phyloP scores from a whole-genome alignment of 2,329 filamentous ascomycete genomes.

The Trichoderma sp. region DNA sequence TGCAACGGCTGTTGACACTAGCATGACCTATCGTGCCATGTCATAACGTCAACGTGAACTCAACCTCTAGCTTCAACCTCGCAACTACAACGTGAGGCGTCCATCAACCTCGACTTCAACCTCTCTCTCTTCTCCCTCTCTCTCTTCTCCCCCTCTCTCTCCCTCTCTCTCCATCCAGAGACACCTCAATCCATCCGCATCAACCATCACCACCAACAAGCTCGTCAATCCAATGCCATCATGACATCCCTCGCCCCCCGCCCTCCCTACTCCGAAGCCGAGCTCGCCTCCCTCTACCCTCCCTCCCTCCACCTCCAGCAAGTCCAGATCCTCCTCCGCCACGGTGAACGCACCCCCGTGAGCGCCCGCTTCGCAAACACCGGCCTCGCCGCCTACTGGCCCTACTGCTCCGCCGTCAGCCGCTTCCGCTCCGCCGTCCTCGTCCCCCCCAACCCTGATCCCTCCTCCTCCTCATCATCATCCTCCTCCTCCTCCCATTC shows the following conservation, averaged over 20 bases:
- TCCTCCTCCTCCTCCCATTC: constrained; percentile 32
- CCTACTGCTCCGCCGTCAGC: constrained; percentile 80
- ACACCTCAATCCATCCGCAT: background rate
- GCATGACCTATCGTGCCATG: too few relatives aligned
- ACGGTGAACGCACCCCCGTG: constrained; percentile 82
- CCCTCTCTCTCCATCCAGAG: too few relatives aligned
- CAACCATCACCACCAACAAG: background rate
- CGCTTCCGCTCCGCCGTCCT: constrained; percentile 63
- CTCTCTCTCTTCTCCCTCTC: too few relatives aligned
- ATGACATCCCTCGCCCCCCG: constrained; percentile 83
- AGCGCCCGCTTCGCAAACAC: constrained; percentile 84
- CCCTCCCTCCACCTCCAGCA: constrained; percentile 77
- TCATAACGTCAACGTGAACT: too few relatives aligned
- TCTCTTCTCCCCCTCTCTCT: too few relatives aligned
- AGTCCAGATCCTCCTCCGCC: constrained; percentile 83
- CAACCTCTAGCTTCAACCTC: too few relatives aligned
- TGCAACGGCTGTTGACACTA: too few relatives aligned
- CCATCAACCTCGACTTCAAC: too few relatives aligned
- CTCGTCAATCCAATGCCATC: constrained; percentile 19
- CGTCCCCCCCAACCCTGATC: constrained; percentile 39
- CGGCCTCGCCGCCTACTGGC: constrained; percentile 73
- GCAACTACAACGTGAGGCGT: too few relatives aligned
- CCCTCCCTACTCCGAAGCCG: constrained; percentile 74
- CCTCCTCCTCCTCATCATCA: too few relatives aligned
- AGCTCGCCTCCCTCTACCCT: constrained; percentile 82